phyloP scores from a whole-genome alignment of 2,329 filamentous ascomycete genomes.

The Fusarium compactum region DNA sequence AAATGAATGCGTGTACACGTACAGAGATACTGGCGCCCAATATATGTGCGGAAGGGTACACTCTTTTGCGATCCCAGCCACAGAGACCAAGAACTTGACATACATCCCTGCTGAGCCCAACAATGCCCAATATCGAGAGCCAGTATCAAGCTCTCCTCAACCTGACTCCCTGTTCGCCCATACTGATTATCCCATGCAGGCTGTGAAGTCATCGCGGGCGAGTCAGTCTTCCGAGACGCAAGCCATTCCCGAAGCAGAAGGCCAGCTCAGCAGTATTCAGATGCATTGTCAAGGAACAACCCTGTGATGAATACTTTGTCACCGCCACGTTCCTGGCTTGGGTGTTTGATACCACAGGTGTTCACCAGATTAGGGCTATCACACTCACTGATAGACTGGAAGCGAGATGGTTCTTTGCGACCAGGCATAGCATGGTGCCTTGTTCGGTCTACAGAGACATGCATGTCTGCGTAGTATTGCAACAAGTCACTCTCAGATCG shows the following conservation, averaged over 20 bases:
- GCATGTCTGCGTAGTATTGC: conserved; percentile 16
- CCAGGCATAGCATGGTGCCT: conserved; percentile 12
- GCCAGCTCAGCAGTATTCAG: conserved; percentile 49
- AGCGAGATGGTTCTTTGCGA: conserved; percentile 23
- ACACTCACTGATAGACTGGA: conserved; percentile 16
- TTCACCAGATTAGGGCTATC: conserved; percentile 22
- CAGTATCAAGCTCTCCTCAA: conserved; percentile 17
- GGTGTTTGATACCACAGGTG: conserved; percentile 24
- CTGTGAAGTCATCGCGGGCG: conserved; percentile 47
- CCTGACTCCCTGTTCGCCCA: conserved; percentile 22
- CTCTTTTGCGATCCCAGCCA: conserved; percentile 38
- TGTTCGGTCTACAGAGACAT: conserved; percentile 1
- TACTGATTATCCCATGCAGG: conserved; percentile 44
- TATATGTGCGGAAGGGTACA: conserved; percentile 37
- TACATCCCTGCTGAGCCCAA: conserved; percentile 44
- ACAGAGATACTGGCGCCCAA: conserved; percentile 28
- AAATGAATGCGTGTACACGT: conserved; percentile 24
- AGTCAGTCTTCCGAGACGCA: conserved; percentile 47
- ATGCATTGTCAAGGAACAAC: conserved; percentile 39
- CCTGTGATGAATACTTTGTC: conserved; percentile 40
- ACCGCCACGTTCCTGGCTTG: conserved; percentile 32
- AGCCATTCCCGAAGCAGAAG: conserved; percentile 50
- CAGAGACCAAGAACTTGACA: conserved; percentile 31
- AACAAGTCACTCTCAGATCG: conserved; percentile 24
- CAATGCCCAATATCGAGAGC: conserved; percentile 42